Evolutionary conservation across 306 rosid genomes (phyloP).

Genomic region (Fragaria iinumae): DNA sequence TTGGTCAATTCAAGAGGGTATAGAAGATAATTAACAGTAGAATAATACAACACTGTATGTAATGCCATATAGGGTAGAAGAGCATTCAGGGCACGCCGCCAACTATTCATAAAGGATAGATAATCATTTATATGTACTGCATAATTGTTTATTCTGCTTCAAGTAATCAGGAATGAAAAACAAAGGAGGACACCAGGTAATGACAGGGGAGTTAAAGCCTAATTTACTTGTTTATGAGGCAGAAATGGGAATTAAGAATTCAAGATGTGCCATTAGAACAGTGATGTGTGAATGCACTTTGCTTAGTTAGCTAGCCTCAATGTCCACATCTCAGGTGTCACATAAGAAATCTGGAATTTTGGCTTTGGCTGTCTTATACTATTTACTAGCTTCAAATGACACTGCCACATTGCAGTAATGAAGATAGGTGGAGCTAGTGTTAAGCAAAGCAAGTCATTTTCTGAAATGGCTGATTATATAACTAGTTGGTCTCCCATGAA

Average conservation of each 20-base stretch:
- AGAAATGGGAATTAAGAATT: neutral
- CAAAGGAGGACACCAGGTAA: neutral
- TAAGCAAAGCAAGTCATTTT: neutral
- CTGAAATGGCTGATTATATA: neutral
- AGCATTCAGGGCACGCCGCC: conserved; percentile 65
- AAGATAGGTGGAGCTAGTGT: neutral
- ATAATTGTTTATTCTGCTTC: neutral
- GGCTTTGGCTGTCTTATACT: conserved; percentile 39
- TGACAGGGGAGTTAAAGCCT: neutral
- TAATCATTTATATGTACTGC: neutral
- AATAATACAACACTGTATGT: conserved; percentile 3
- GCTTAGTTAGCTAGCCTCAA: neutral
- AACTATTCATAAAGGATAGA: conserved; percentile 28
- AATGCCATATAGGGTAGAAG: conserved; percentile 27
- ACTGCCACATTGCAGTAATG: conserved; percentile 8
- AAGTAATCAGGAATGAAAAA: neutral
- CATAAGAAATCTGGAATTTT: conserved; percentile 32
- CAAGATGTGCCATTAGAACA: neutral
- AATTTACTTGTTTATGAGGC: neutral
- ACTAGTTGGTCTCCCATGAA: neutral
- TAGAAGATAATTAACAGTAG: conserved; percentile 11
- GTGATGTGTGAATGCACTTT: conserved; percentile 28
- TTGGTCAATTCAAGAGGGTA: conserved; percentile 45
- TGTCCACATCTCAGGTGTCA: conserved; percentile 15
- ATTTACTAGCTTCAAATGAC: conserved; percentile 14